A percentile compares a stretch with the other conserved stretches of the same genome.
Evolutionary conservation across 192 early-diverging fungal species (phyloP).

Genomic region (Lobulomyces angularis): DNA sequence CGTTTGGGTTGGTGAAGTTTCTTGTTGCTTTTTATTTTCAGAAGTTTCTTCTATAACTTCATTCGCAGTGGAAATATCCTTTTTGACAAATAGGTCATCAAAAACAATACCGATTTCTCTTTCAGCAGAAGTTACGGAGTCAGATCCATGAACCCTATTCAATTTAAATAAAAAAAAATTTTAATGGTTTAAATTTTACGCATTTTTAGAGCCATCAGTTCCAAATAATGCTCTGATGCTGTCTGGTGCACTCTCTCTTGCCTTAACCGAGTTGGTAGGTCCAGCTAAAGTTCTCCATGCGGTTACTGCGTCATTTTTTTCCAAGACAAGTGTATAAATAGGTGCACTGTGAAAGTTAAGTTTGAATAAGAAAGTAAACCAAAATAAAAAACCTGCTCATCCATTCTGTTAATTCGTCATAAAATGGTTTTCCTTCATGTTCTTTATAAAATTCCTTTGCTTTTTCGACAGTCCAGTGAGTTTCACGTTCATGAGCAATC

Average conservation of each 20-base stretch:
- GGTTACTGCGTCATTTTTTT: slow-evolving; percentile 9
- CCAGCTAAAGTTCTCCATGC: slow-evolving; percentile 10
- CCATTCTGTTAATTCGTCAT: slow-evolving; percentile 13
- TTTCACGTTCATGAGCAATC: slow-evolving; percentile 4
- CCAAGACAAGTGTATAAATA: slow-evolving; percentile 11
- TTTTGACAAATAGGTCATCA: too few species aligned
- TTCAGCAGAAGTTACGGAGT: slow-evolving; percentile 20
- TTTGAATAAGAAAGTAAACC: neutral
- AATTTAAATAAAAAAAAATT: too few species aligned
- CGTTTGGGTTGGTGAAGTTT: too few species aligned
- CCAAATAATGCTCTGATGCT: slow-evolving; percentile 9
- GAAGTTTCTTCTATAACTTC: too few species aligned
- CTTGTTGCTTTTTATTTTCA: too few species aligned
- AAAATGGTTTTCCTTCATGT: slow-evolving; percentile 13
- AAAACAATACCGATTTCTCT: slow-evolving; percentile 35
- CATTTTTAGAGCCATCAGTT: slow-evolving; percentile 5
- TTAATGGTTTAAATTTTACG: too few species aligned
- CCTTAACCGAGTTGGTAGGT: slow-evolving; percentile 16
- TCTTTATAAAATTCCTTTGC: slow-evolving; percentile 11
- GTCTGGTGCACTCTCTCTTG: slow-evolving; percentile 8
- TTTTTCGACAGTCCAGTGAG: slow-evolving; percentile 8
- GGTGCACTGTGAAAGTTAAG: slow-evolving; percentile 8
- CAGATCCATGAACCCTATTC: slow-evolving; percentile 42
- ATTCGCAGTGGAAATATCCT: too few species aligned
- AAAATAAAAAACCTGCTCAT: slow-evolving; percentile 3